Evolutionary conservation across 129 eudicot genomes (phyloP).

Genomic region (Artemisia tridentata): DNA sequence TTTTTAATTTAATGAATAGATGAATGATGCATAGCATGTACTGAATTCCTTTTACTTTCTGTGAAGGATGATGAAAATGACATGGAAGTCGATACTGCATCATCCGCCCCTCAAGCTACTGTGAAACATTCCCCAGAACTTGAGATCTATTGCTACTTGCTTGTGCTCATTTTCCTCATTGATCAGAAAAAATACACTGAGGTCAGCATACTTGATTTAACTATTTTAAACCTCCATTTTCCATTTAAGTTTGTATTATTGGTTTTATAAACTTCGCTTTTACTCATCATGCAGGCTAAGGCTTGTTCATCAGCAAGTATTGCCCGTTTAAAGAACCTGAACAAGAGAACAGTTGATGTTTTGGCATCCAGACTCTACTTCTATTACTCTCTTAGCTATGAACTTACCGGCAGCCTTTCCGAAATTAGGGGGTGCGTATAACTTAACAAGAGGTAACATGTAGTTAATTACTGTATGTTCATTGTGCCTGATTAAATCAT

Average conservation of each 20-base stretch:
- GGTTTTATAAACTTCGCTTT: not conserved
- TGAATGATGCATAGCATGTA: not conserved
- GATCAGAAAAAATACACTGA: conserved; percentile 82
- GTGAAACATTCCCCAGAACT: conserved; percentile 85
- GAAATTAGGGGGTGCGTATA: conserved; percentile 89
- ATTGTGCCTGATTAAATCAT: too few relatives aligned
- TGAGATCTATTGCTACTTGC: conserved; percentile 91
- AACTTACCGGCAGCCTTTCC: conserved; percentile 88
- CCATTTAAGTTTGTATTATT: conserved; percentile 14
- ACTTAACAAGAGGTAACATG: not conserved
- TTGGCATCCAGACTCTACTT: conserved; percentile 87
- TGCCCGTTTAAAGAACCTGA: conserved; percentile 83
- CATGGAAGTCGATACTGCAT: conserved; percentile 92
- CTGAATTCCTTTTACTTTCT: conserved; percentile 5
- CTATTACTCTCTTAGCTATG: conserved; percentile 87
- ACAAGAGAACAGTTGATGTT: conserved; percentile 88
- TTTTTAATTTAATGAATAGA: not conserved
- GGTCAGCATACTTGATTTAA: conserved; percentile 42
- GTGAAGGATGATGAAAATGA: conserved; percentile 75
- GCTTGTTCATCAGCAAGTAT: conserved; percentile 93
- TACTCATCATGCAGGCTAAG: conserved; percentile 63
- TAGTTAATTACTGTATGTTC: conserved; percentile 12
- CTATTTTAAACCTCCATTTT: not conserved
- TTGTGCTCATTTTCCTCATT: conserved; percentile 77
- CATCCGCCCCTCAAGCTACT: conserved; percentile 62